Percentiles rank a stretch among this genome's conserved stretches.
Evolutionary conservation across 2,329 filamentous ascomycete genomes (phyloP).

Genomic region (Pestalotiopsis sp.): DNA sequence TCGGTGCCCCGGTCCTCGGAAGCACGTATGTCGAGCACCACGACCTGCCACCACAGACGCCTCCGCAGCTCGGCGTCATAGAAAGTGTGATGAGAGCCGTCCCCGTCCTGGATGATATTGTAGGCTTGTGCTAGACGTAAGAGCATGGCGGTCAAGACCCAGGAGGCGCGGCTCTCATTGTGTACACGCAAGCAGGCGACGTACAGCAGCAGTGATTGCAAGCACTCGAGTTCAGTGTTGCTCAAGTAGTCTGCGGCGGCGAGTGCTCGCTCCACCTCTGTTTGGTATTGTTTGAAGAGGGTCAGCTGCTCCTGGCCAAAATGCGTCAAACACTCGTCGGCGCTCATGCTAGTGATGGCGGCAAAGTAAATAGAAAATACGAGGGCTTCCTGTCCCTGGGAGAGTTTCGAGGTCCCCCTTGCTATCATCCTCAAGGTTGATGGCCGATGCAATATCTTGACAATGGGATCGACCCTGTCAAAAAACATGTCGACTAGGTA

Average conservation of each 20-base stretch:
- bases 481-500: slow-evolving; percentile 39
- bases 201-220: slow-evolving; percentile 46
- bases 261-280: slow-evolving; percentile 39
- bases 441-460: slow-evolving; percentile 48
- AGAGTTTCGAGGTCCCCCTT: slow-evolving; percentile 18
- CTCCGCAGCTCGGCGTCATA: slow-evolving; percentile 64
- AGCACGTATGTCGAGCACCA: slow-evolving; percentile 59
- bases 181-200: slow-evolving; percentile 41
- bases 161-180: slow-evolving; percentile 40
- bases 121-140: slow-evolving; percentile 46
- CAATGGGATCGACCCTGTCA: slow-evolving; percentile 43
- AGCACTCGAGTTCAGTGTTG: slow-evolving; percentile 37
- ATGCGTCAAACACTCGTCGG: slow-evolving; percentile 31
- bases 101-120: slow-evolving; percentile 45
- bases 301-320: slow-evolving; percentile 37
- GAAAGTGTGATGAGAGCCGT: slow-evolving; percentile 37
- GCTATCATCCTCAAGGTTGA: slow-evolving; percentile 30
- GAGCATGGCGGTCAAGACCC: slow-evolving; percentile 43
- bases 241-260: slow-evolving; percentile 46
- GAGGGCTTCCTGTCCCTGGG: slow-evolving; percentile 35
- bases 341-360: slow-evolving; percentile 36
- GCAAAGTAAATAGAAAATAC: slow-evolving; percentile 47
- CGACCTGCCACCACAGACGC: slow-evolving; percentile 64
- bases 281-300: slow-evolving; percentile 33
- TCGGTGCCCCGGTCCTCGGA: slow-evolving; percentile 56